Base-by-base conservation (phyloP, 2,329 filamentous ascomycete genomes). In the Chalara sp. region DNA sequence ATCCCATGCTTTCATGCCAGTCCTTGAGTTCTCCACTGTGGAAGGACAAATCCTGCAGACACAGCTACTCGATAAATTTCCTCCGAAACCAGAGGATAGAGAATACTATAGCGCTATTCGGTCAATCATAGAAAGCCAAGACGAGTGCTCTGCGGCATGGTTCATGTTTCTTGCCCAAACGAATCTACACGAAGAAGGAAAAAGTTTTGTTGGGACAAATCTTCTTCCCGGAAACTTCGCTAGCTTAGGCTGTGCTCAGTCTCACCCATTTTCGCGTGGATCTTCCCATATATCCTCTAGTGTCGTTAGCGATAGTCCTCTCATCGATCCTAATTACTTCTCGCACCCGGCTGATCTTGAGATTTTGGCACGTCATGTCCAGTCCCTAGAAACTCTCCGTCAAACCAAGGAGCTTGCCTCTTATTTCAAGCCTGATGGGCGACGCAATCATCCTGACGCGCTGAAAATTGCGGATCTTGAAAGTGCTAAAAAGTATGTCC, bases 1-100 rank as follows among this genome's bases (percentile, higher is more conserved):
- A 35, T 44, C 52, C 12, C 45, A 51, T 30, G 48, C 48, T 12
- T 50, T 51, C 6, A 42, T 51, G 21, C 45, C 46, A 4, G 40
- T 53, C 13, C 32, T 48, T 32, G 41, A 48, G 10, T 50, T 53
- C 13, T 13, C 29, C 3, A 29, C 42, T 7, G 33, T 12, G 12
- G 41, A 37, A 6, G 41, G 52, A 3, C 39, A 35, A 6, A 44
- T 48, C 29, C 21, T 6, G 30, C 42, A 50, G 43, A 28, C 32
- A 11, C 42, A 46, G 40, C 7, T 50, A 5, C 32, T 50, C 5
- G 29, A 32, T 29, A 35, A 43, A 29, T 32, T 45, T 30, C 48
- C 48, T 1, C 43, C 48, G 33, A 50, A 46, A 28, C 32, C 43
- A 50, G 30, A 40, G 41, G 48, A 46, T 41, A 13, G 6, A 11